Base-by-base conservation (phyloP, 208 protist species). In the Porcisia hertigi region DNA sequence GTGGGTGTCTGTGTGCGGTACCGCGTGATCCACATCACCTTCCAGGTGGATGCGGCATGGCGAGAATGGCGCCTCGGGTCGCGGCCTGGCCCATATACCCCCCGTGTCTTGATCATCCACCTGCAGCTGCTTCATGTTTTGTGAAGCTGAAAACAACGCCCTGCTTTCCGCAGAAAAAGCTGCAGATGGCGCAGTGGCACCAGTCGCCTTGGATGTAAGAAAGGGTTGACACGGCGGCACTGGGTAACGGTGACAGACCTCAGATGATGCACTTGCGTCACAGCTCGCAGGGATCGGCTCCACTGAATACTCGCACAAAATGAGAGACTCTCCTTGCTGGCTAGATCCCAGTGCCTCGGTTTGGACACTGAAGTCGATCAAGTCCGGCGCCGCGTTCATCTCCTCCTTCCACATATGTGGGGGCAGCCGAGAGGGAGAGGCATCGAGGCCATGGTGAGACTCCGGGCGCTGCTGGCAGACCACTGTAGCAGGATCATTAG, bases 311-410 rank as follows among this genome's bases (percentile, higher is more conserved):
- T 43, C 73, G 69, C 78, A 75, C 45, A 82, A 45, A 18, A 78
- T 54, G 58, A 78, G 66, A 43, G 77, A 76, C 49, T 77, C 78
- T 52, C 71, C 78, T 30, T 77, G 66, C 45, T 30, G 16, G 41
- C 69, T 75, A 14, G 3, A 9, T 16, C 39, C 78, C 57, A 78
- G 57, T 7, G 45, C 52, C 41, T 82, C 78, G 1, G 78, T 78
- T 34, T 78, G 73, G 66, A 82, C 69, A 54, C 78, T 82, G 60
- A 82, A 82, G 16, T 82, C 58, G 34, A 82, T 69, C 54, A 82
- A 34, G 23, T 78, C 69, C 14, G 73, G 78, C 14, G 63, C 41
- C 36, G 66, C 60, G 23, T 53, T 0, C 5, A 36, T 55, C 47
- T 25, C 65, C 30, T 59, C 63, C 36, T 45, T 30, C 20, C 34